Evolutionary conservation across 345 rosid species (phyloP).

Genomic region (Aurinia saxatilis): DNA sequence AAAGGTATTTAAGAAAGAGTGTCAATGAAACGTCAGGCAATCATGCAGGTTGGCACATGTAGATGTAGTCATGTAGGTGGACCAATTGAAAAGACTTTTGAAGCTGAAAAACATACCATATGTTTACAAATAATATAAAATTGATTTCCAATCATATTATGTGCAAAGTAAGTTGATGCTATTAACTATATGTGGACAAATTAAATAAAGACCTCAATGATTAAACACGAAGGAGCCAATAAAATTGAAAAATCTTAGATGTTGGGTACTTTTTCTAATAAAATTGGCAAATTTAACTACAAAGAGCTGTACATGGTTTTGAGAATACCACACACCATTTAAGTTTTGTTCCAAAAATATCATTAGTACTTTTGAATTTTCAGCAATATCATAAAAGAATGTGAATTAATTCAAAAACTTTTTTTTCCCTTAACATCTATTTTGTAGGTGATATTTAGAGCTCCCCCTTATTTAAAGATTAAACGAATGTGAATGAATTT

Average conservation of each 20-base stretch:
- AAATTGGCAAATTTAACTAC: too few species aligned
- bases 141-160: constrained; percentile 16
- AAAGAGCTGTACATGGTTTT: too few species aligned
- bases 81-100: constrained; percentile 26
- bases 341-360: too few species aligned
- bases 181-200: constrained; percentile 7
- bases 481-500: neutral
- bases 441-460: neutral
- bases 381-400: too few species aligned
- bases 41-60: constrained; percentile 29
- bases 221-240: neutral
- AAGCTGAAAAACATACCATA: constrained; percentile 10
- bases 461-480: neutral
- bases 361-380: too few species aligned
- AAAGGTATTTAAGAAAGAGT: constrained; percentile 19
- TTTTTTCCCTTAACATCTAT: neutral
- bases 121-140: constrained; percentile 11
- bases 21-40: neutral
- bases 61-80: constrained; percentile 27
- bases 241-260: neutral
- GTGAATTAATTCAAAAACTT: too few species aligned
- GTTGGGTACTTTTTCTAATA: neutral
- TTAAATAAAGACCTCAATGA: constrained; percentile 4
- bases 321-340: too few species aligned
- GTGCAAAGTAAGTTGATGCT: constrained; percentile 7